phyloP scores from a whole-genome alignment of 257 asterid genomes.

The Solanum neorickii region DNA sequence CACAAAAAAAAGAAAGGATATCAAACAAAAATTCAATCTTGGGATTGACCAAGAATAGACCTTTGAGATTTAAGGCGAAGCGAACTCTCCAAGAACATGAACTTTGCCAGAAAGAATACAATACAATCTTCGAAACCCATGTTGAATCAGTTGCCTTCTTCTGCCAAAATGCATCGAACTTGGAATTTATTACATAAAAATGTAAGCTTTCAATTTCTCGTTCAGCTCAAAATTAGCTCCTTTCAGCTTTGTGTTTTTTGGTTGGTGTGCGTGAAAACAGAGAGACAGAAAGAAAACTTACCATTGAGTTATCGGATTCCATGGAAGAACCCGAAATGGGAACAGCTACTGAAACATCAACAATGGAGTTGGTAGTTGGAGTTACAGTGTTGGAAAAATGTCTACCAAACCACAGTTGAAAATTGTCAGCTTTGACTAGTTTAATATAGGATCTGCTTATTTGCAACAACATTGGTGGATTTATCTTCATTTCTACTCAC shows the following conservation, averaged over 20 bases:
- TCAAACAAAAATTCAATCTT: not conserved
- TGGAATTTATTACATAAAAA: not conserved
- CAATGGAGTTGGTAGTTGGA: not conserved
- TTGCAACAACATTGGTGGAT: not conserved
- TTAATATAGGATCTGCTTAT: not conserved
- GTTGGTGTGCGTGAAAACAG: not conserved
- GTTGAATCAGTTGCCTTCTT: slow-evolving; percentile 21
- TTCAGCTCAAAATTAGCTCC: not conserved
- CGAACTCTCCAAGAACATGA: slow-evolving; percentile 85
- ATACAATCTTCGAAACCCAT: slow-evolving; percentile 29
- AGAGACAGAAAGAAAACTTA: not conserved
- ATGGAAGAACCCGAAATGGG: not conserved
- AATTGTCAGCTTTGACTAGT: not conserved
- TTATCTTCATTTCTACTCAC: not conserved
- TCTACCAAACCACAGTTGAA: not conserved
- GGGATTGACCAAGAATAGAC: slow-evolving; percentile 9
- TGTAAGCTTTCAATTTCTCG: not conserved
- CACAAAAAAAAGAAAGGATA: not conserved
- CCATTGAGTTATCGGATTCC: not conserved
- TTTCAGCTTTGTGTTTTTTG: not conserved
- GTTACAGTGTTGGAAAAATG: not conserved
- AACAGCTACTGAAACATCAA: not conserved
- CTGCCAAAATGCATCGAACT: slow-evolving; percentile 11
- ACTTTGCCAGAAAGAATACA: slow-evolving; percentile 82
- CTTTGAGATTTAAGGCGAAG: slow-evolving; percentile 73